phyloP scores from a whole-genome alignment of 1,284 basidiomycete genomes.

The Mrakiaceae sp. region DNA sequence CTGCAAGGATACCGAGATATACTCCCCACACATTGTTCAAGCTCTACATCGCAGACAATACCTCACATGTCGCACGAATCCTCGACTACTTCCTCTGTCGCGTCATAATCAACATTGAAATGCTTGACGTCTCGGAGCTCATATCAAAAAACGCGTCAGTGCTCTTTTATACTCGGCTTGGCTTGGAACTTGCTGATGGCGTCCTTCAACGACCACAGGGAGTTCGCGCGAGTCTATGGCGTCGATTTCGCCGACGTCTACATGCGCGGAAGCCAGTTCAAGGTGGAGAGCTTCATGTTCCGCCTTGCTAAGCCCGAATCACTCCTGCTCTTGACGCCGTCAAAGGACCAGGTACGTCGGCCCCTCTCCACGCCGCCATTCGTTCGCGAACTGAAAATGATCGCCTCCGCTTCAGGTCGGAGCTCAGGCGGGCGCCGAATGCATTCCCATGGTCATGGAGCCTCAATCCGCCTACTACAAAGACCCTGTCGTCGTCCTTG shows the following conservation, averaged over 20 bases:
- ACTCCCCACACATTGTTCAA: constrained; percentile 52
- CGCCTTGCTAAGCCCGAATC: constrained; percentile 95
- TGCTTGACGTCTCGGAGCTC: constrained; percentile 67
- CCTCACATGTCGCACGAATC: constrained; percentile 46
- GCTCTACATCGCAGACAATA: constrained; percentile 56
- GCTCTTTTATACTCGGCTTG: neutral
- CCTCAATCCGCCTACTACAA: constrained; percentile 86
- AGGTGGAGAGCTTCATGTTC: constrained; percentile 97
- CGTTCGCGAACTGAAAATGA: neutral
- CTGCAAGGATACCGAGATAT: constrained; percentile 62
- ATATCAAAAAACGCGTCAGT: constrained; percentile 79
- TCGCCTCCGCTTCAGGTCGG: constrained; percentile 52
- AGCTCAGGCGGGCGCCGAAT: constrained; percentile 89
- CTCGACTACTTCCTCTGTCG: constrained; percentile 55
- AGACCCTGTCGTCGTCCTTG: constrained; percentile 80
- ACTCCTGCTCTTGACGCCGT: constrained; percentile 78
- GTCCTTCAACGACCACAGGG: constrained; percentile 41
- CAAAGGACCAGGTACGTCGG: constrained; percentile 57
- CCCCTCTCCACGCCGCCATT: neutral
- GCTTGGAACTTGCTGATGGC: neutral
- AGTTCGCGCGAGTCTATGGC: constrained; percentile 93
- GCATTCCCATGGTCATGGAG: constrained; percentile 85
- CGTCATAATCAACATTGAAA: constrained; percentile 55
- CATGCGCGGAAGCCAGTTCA: constrained; percentile 90
- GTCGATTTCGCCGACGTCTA: constrained; percentile 95